Conservation (phyloP, 2,329 filamentous ascomycete genomes). For the Aspergillus caelatus region DNA sequence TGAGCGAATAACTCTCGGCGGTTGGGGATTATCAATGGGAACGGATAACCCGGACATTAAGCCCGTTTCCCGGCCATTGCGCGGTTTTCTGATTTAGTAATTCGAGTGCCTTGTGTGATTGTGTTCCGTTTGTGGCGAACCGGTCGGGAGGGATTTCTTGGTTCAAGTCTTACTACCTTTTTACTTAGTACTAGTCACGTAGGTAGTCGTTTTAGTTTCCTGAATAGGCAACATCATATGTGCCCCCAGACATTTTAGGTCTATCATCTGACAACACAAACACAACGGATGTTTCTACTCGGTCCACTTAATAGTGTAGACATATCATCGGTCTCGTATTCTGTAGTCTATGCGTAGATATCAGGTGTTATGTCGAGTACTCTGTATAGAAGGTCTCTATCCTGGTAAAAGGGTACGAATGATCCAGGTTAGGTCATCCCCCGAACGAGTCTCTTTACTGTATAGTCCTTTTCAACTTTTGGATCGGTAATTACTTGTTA, state of each 20-base stretch:
- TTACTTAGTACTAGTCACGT: background rate
- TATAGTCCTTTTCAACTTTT: background rate
- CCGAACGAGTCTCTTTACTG: background rate
- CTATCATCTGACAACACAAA: background rate
- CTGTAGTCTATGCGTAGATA: too few species aligned
- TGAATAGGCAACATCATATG: slow-evolving; percentile 1
- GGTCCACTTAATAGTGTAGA: background rate
- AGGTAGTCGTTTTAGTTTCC: slow-evolving; percentile 8
- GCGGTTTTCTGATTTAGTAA: slow-evolving; percentile 1
- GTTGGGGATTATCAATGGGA: background rate
- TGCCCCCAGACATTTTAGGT: background rate
- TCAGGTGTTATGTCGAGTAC: background rate
- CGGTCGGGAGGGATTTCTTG: slow-evolving; percentile 21
- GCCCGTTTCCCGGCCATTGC: background rate
- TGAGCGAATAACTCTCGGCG: background rate
- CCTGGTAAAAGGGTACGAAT: background rate
- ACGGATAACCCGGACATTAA: background rate
- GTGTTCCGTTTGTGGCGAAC: slow-evolving; percentile 23
- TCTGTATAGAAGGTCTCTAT: background rate
- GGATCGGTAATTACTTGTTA: background rate
- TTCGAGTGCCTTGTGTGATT: slow-evolving; percentile 2
- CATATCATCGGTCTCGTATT: background rate
- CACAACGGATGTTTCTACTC: background rate
- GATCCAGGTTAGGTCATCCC: background rate
- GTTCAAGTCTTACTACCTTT: slow-evolving; percentile 11